Evolutionary conservation across 2,329 filamentous ascomycete genomes (phyloP), one percentile per base, ranked within the genome.

Genomic region (Neopestalotiopsis clavispora): DNA sequence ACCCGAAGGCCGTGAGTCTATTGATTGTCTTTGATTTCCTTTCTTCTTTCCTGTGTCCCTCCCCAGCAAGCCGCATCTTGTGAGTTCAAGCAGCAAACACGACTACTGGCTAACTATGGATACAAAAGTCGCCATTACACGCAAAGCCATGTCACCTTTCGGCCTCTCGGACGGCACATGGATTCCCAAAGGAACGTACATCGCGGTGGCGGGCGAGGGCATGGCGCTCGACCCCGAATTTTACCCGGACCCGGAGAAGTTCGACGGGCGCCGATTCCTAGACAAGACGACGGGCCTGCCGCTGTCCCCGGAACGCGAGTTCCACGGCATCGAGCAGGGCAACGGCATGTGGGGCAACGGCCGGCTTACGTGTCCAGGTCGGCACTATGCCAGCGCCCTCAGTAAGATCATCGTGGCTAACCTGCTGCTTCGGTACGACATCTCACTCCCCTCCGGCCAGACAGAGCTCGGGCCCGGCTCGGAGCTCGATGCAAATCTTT

Each of bases 401-500:
- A 66, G 67, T 45, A 71, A 71, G 64, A n/a, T 69, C 20, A 65
- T 69, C 17, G 23, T 71, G 13, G 69, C 68, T 3, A 69, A 58
- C 13, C 30, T 71, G n/a, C 32, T 66, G 13, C 52, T 66, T 13
- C 56, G 57, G 30, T 64, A 64, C 32, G 61, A 64, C 13, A 42
- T 64, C 12, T 64, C 61, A 4, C n/a, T 64, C 20, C 61, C 61
- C 14, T 12, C 13, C 12, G 61, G 61, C 13, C 61, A 64, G n/a
- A 64, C 30, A 20, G 38, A 67, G 17, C 52, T 23, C 23, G 23
- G 23, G 23, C 23, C 23, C 23, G 23, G 23, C 23, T 23, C 23
- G 23, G 23, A 23, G 23, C 23, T 23, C 23, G 23, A 23, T 23
- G 23, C 23, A 23, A 23, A 23, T 23, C 23, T 23, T 23, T 23